Evolutionary conservation across 495 filamentous ascomycete genomes (phyloP).

Genomic region (Xylaria palmicola): DNA sequence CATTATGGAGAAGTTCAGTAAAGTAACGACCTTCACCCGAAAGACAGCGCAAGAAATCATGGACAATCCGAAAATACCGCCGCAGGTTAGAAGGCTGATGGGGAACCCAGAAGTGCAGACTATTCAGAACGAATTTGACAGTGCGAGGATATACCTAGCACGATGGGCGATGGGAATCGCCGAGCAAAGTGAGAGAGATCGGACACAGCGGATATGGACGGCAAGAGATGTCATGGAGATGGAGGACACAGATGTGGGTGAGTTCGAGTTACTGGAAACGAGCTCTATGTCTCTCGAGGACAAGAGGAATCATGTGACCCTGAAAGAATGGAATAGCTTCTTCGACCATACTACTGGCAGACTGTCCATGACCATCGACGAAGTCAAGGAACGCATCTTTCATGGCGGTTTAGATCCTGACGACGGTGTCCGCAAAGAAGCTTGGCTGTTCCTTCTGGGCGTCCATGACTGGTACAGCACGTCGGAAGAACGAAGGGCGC

Average conservation of each 20-base stretch:
- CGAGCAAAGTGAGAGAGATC: conserved; percentile 87
- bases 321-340: conserved; percentile 85
- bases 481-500: conserved; percentile 72
- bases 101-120: conserved; percentile 94
- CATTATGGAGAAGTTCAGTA: conserved; percentile 89
- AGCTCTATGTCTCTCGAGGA: conserved; percentile 69
- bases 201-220: conserved; percentile 84
- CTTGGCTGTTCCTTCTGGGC: conserved; percentile 91
- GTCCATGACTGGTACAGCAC: conserved; percentile 90
- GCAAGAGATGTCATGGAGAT: conserved; percentile 89
- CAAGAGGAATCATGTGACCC: conserved; percentile 68
- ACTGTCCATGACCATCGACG: conserved; percentile 75
- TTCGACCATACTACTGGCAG: conserved; percentile 74
- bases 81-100: conserved; percentile 80
- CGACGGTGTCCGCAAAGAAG: conserved; percentile 90
- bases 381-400: conserved; percentile 94
- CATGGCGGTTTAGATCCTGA: conserved; percentile 88
- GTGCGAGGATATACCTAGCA: conserved; percentile 87
- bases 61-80: conserved; percentile 84
- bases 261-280: conserved; percentile 93
- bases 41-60: conserved; percentile 88
- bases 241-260: conserved; percentile 89
- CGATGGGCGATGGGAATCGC: conserved; percentile 98
- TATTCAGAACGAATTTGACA: conserved; percentile 94
- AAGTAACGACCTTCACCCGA: conserved; percentile 92